Conservation (phyloP, 257 asterid species). For the Solanum pimpinellifolium region DNA sequence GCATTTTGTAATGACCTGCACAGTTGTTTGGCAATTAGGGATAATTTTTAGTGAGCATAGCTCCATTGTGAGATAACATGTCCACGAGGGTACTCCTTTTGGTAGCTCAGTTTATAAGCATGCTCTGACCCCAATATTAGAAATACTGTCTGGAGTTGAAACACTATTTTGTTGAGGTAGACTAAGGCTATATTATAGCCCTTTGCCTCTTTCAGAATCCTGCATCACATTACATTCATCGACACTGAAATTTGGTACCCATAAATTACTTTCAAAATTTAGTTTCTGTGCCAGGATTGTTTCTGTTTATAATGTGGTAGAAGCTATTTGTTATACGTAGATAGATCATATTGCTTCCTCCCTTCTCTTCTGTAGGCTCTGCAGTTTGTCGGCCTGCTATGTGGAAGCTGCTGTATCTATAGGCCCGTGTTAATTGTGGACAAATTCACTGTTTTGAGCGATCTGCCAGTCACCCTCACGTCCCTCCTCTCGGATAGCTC, state of each 20-base stretch:
- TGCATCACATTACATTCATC: not conserved
- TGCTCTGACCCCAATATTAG: not conserved
- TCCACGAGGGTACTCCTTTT: not conserved
- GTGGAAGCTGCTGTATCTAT: conserved; percentile 68
- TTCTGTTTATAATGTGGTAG: not conserved
- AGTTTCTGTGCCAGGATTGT: not conserved
- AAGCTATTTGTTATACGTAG: not conserved
- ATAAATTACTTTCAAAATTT: not conserved
- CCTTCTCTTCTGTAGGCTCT: conserved; percentile 44
- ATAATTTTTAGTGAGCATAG: not conserved
- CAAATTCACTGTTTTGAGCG: conserved; percentile 45
- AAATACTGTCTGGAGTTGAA: not conserved
- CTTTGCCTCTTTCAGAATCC: not conserved
- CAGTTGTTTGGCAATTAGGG: not conserved
- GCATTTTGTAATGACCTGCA: not conserved
- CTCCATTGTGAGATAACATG: not conserved
- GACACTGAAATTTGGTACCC: not conserved
- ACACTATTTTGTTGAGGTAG: not conserved
- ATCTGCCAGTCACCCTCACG: conserved; percentile 62
- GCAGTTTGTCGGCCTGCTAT: conserved; percentile 63
- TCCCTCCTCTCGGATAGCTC: conserved; percentile 38
- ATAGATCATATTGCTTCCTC: not conserved
- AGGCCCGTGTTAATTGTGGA: conserved; percentile 63
- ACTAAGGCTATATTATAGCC: not conserved
- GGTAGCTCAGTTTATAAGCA: not conserved